phyloP scores from a whole-genome alignment of 2,329 filamentous ascomycete genomes.

The Fusarium cicatricum region DNA sequence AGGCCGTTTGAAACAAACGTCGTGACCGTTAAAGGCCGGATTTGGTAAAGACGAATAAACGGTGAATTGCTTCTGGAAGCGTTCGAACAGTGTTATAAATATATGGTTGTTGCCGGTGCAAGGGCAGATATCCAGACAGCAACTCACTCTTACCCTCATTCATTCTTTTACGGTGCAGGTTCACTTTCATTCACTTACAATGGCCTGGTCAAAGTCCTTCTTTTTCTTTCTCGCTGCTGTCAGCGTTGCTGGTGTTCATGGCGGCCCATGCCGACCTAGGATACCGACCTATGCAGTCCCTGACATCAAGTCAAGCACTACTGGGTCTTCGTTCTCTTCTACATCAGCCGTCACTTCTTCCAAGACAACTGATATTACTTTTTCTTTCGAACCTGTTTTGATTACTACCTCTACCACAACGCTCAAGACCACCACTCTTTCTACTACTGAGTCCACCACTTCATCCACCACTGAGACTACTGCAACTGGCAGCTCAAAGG shows the following conservation, averaged over 20 bases:
- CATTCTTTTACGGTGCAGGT: conserved; percentile 9
- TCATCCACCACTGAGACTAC: background rate
- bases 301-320: background rate
- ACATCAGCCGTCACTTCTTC: background rate
- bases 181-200: conserved; percentile 22
- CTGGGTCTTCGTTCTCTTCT: conserved; percentile 1
- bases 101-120: background rate
- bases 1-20: conserved; percentile 21
- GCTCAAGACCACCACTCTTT: background rate
- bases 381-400: background rate
- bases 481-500: background rate
- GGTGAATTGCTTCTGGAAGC: conserved; percentile 19
- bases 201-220: conserved; percentile 28
- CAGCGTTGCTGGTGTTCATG: conserved; percentile 8
- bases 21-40: conserved; percentile 18
- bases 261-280: conserved; percentile 27
- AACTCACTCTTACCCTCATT: background rate
- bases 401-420: background rate
- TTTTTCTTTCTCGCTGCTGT: conserved; percentile 22
- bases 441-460: background rate
- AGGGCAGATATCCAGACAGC: background rate
- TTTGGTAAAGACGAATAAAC: conserved; percentile 14
- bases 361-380: background rate
- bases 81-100: conserved; percentile 4
- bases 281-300: conserved; percentile 23